Evolutionary conservation across 108 stramenopile species (phyloP), one percentile per base, ranked within the genome.

Genomic region (Skeletonema marinoi): DNA sequence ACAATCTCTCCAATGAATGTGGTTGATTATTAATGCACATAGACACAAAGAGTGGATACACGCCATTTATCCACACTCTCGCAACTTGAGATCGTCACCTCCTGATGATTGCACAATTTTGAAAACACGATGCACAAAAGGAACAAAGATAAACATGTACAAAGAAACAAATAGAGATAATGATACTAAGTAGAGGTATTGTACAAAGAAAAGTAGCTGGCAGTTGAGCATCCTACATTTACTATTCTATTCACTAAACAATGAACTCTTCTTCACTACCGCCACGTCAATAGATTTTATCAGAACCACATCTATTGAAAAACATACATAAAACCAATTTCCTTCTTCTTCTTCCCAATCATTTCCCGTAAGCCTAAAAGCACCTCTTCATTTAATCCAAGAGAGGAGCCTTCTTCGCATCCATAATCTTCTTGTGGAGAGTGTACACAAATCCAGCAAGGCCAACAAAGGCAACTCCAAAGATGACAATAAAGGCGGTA

Each of bases 401-500:
- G 32, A 62, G 60, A 12, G 60, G 71, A 21, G 29, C 46, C 13
- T 21, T 38, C 62, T 73, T 64, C 19, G 72, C 72, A 21, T 64
- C 62, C 13, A 6, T 31, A 32, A 64, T 36, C 56, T 39, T 74
- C 56, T 46, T 89, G 29, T 81, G 80, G 2, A 90, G 65, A 14
- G 83, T 78, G 66, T 63, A 88, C 8, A 83, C 84, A 46, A 85
- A 85, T 42, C 78, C 83, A n/a, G 75, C 89, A 59, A 90, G 44
- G 17, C 73, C 83, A 4, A 58, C 65, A 77, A 85, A 85, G 17
- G 72, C 62, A 61, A 74, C 62, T 12, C 78, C 84, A 74, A 88
- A 87, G 21, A 88, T 70, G 7, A 82, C 80, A 72, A 87, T 90
- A 60, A 87, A 87, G 35, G 78, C 70, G 35, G 84, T 88, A 3